Conservation (phyloP, 169 alveolate species). For the Eimeria mitis region DNA sequence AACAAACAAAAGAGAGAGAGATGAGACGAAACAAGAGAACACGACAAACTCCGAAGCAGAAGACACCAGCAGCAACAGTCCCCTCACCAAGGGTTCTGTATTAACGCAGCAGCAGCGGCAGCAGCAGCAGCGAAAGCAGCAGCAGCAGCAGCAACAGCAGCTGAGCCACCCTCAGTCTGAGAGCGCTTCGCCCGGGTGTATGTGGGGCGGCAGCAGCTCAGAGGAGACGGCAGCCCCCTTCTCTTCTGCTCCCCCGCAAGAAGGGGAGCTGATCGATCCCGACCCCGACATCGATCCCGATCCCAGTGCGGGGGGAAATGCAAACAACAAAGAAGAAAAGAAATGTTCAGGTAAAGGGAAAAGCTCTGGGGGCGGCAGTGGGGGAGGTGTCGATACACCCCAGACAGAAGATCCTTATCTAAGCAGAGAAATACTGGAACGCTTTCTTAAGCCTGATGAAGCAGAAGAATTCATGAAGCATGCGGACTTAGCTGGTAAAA, state of each 20-base stretch:
- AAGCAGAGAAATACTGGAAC: constrained; percentile 48
- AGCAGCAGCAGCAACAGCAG: constrained; percentile 24
- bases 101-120: background rate
- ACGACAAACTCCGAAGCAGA: background rate
- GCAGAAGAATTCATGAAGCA: constrained; percentile 65
- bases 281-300: background rate
- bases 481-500: constrained; percentile 71
- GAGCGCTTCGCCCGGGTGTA: background rate
- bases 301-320: background rate
- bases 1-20: background rate
- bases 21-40: background rate
- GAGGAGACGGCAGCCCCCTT: background rate
- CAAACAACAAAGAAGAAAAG: background rate
- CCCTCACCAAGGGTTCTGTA: background rate
- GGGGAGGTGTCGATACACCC: background rate
- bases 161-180: constrained; percentile 6
- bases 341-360: background rate
- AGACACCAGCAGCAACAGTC: background rate
- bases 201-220: constrained; percentile 7
- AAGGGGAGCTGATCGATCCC: constrained; percentile 14
- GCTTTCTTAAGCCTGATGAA: constrained; percentile 57
- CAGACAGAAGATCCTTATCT: constrained; percentile 25
- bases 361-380: constrained; percentile 12
- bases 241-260: background rate
- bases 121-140: constrained; percentile 29